Conservation (phyloP, 2,329 filamentous ascomycete species). For the Aspergillus novofumigatus region DNA sequence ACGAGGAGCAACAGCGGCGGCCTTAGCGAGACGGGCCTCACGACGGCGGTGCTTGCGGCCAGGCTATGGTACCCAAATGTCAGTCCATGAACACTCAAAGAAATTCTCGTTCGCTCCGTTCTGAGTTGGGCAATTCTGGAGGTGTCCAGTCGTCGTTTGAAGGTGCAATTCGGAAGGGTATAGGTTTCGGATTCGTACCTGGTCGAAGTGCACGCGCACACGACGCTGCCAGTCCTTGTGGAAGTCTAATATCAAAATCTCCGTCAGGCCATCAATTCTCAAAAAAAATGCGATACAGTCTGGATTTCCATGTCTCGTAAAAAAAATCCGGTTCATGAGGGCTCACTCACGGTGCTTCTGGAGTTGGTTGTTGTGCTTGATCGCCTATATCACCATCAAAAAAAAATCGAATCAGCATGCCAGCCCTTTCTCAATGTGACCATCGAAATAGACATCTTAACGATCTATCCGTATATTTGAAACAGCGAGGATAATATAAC, state of each 20-base stretch:
- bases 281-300: constrained; percentile 18
- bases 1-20: constrained; percentile 88
- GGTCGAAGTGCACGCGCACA: constrained; percentile 99
- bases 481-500: constrained; percentile 23
- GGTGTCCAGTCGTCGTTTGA: constrained; percentile 8
- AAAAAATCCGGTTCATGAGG: constrained; percentile 3
- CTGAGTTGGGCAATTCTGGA: not conserved
- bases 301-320: constrained; percentile 12
- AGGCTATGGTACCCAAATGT: constrained; percentile 58
- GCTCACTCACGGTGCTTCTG: constrained; percentile 79
- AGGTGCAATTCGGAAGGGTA: constrained; percentile 11
- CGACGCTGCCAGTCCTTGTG: constrained; percentile 99
- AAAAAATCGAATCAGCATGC: constrained; percentile 19
- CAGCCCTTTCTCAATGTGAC: constrained; percentile 1
- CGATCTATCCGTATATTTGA: constrained; percentile 7
- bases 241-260: constrained; percentile 64
- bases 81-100: constrained; percentile 23
- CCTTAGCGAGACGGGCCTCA: constrained; percentile 88
- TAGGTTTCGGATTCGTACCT: constrained; percentile 64
- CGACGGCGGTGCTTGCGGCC: constrained; percentile 94
- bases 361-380: constrained; percentile 99
- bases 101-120: not conserved
- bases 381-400: constrained; percentile 60
- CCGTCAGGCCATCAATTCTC: constrained; percentile 22
- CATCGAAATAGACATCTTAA: constrained; percentile 2